phyloP scores from a whole-genome alignment of 2,329 filamentous ascomycete genomes.

The Epichloe amarillans region DNA sequence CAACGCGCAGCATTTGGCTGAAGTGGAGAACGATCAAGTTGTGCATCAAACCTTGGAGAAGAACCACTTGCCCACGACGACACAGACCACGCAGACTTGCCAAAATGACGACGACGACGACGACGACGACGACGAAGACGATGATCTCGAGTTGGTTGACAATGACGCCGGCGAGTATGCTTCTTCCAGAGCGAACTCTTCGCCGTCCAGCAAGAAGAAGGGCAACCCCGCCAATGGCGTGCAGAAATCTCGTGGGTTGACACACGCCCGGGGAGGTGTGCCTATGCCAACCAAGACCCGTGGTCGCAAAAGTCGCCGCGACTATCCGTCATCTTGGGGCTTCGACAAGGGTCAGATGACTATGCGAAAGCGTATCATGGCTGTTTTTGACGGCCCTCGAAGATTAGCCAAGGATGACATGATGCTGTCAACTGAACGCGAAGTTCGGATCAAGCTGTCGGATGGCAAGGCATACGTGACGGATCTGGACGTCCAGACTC shows the following conservation, averaged over 20 bases:
- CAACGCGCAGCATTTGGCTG: slow-evolving; percentile 52
- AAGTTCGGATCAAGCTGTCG: slow-evolving; percentile 72
- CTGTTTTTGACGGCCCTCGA: slow-evolving; percentile 78
- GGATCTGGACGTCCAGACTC: slow-evolving; percentile 80
- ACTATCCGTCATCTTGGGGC: slow-evolving; percentile 90
- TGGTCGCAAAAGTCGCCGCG: slow-evolving; percentile 79
- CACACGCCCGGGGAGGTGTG: slow-evolving; percentile 63
- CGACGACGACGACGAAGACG: slow-evolving; percentile 33
- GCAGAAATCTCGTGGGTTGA: slow-evolving; percentile 59
- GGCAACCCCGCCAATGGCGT: slow-evolving; percentile 42
- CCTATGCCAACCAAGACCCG: slow-evolving; percentile 41
- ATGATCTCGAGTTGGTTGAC: slow-evolving; percentile 30
- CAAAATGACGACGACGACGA: slow-evolving; percentile 43
- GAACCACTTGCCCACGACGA: slow-evolving; percentile 41
- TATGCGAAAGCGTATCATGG: slow-evolving; percentile 93
- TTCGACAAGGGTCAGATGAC: slow-evolving; percentile 88
- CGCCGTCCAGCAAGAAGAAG: slow-evolving; percentile 38
- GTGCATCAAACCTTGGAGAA: slow-evolving; percentile 51
- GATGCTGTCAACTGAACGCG: slow-evolving; percentile 93
- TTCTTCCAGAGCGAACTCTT: slow-evolving; percentile 31
- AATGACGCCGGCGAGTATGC: slow-evolving; percentile 34
- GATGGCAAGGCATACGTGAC: slow-evolving; percentile 74
- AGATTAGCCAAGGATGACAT: slow-evolving; percentile 96
- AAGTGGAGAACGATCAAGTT: slow-evolving; percentile 50
- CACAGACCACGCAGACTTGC: slow-evolving; percentile 27